Percentiles rank a stretch among this genome's conserved stretches.
Evolutionary conservation across 2,329 filamentous ascomycete species (phyloP).

Genomic region (Rutstroemia sp.): DNA sequence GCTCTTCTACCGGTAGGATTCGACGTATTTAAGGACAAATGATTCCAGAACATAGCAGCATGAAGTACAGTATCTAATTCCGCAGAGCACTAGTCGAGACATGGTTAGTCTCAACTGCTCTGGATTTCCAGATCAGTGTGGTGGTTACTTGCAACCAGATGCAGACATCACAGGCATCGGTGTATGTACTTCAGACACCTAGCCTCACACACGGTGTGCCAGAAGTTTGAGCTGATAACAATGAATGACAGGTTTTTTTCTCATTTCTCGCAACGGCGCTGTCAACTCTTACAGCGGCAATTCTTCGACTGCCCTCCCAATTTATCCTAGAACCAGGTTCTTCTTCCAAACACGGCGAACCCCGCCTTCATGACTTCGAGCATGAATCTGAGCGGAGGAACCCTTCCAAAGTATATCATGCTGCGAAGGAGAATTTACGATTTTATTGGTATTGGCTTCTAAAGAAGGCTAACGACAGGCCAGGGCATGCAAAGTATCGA

Average conservation of each 20-base stretch:
- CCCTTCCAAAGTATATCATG: background rate
- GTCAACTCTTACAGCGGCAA: background rate
- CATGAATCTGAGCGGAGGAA: background rate
- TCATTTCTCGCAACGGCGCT: slow-evolving; percentile 1
- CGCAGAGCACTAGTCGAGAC: background rate
- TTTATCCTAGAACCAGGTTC: background rate
- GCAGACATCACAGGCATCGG: background rate
- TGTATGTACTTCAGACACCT: background rate
- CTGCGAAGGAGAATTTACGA: background rate
- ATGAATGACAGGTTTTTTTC: background rate
- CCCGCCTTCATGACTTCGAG: background rate
- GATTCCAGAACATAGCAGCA: no score
- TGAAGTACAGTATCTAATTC: no score
- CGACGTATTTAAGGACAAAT: no score
- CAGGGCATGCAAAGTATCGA: background rate
- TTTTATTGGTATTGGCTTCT: background rate
- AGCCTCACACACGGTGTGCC: background rate
- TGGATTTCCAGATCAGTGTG: background rate
- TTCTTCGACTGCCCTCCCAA: background rate
- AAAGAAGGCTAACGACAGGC: background rate
- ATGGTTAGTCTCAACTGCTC: background rate
- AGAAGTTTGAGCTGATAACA: background rate
- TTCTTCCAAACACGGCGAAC: background rate
- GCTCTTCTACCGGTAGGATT: no score
- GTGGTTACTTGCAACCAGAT: background rate